Percentiles rank a stretch among this genome's conserved stretches.
Conservation (phyloP, 2,329 filamentous ascomycete genomes). For the Colletotrichum cuscutae region DNA sequence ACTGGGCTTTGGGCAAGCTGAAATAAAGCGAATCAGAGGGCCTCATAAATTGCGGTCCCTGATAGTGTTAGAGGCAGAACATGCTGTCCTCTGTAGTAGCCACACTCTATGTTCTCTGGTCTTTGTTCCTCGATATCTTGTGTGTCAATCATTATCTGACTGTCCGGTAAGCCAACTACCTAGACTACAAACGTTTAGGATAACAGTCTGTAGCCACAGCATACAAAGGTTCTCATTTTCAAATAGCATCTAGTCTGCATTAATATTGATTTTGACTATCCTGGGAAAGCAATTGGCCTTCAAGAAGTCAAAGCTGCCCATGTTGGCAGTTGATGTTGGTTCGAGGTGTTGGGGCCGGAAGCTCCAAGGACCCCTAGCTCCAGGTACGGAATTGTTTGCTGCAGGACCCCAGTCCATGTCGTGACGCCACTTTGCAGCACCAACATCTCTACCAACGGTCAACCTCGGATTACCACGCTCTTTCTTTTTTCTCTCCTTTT, state of each 20-base stretch:
- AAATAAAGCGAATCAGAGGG: not conserved
- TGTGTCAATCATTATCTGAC: not conserved
- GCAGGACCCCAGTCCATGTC: conserved; percentile 6
- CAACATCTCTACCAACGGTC: not conserved
- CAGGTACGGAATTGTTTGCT: conserved; percentile 2
- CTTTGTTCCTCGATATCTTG: not conserved
- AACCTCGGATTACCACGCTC: not conserved
- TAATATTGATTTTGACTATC: not conserved
- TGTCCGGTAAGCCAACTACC: not conserved
- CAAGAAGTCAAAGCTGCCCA: too few relatives aligned
- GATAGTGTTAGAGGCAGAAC: conserved; percentile 19
- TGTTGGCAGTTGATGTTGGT: not conserved
- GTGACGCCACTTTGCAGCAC: conserved; percentile 25
- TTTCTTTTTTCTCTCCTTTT: not conserved
- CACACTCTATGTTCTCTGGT: not conserved
- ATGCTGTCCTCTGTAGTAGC: conserved; percentile 16
- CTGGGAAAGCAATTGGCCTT: not conserved
- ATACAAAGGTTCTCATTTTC: too few relatives aligned
- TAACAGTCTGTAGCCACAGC: not conserved
- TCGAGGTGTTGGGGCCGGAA: conserved; percentile 3
- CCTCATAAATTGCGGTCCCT: not conserved
- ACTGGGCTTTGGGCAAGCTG: conserved; percentile 20
- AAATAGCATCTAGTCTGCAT: not conserved
- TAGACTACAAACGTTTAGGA: not conserved
- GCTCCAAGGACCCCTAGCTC: not conserved